These are phyloP conservation scores for Linum tenue DNA, from an alignment of 345 rosid genomes.

Conservation along the genomic window DNA sequence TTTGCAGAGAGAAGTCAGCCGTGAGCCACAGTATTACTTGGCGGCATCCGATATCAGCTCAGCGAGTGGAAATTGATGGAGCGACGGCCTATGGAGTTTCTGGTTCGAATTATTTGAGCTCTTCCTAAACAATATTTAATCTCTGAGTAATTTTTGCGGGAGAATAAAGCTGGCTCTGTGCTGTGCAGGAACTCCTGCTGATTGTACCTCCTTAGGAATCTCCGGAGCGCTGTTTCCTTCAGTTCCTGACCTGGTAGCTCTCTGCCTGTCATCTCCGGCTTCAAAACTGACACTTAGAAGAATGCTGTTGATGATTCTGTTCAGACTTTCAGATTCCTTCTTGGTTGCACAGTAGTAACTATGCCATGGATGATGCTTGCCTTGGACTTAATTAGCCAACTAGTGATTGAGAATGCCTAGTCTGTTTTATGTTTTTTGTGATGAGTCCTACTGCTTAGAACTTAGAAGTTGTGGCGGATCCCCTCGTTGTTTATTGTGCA, in stretches of 20 bases:
- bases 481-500: neutral
- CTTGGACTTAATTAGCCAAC: neutral
- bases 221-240: slow-evolving; percentile 60
- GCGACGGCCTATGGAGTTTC: slow-evolving; percentile 67
- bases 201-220: slow-evolving; percentile 73
- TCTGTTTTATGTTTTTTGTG: neutral
- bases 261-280: slow-evolving; percentile 6
- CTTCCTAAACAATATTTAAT: too few relatives aligned
- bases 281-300: slow-evolving; percentile 2
- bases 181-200: slow-evolving; percentile 84
- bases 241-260: slow-evolving; percentile 70
- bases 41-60: slow-evolving; percentile 57
- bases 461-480: neutral
- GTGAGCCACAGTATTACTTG: slow-evolving; percentile 78
- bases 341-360: neutral
- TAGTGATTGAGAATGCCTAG: neutral
- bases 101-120: slow-evolving; percentile 31
- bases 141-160: neutral
- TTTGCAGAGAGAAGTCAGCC: slow-evolving; percentile 68
- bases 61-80: slow-evolving; percentile 51
- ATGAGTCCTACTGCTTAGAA: neutral
- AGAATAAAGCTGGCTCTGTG: neutral
- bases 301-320: neutral
- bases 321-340: neutral
- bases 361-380: neutral